Conservation (phyloP, 805 yeast species). For the Barnettozyma californica region DNA sequence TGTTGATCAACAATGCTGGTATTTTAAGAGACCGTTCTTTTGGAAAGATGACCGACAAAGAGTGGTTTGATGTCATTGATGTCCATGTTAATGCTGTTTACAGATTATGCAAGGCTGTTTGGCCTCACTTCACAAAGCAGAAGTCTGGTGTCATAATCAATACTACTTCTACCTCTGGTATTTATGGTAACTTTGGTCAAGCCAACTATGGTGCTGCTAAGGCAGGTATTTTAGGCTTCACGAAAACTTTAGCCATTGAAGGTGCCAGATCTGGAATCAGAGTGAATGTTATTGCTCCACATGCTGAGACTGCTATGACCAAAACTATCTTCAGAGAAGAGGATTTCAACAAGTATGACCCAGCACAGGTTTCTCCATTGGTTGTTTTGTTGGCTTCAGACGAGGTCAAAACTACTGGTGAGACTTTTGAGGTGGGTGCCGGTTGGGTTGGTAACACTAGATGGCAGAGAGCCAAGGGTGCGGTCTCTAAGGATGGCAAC, state of each 20-base stretch:
- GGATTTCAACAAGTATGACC: slow-evolving; percentile 79
- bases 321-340: slow-evolving; percentile 74
- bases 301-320: slow-evolving; percentile 98
- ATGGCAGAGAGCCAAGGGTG: slow-evolving; percentile 92
- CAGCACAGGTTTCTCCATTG: slow-evolving; percentile 87
- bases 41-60: slow-evolving; percentile 73
- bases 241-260: slow-evolving; percentile 84
- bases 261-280: slow-evolving; percentile 74
- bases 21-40: slow-evolving; percentile 87
- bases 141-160: slow-evolving; percentile 79
- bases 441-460: slow-evolving; percentile 95
- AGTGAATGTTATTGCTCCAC: slow-evolving; percentile 89
- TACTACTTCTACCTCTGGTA: slow-evolving; percentile 93
- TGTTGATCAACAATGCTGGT: slow-evolving; percentile 91
- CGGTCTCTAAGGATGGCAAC: slow-evolving; percentile 42
- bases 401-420: slow-evolving; percentile 64
- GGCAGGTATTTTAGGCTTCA: slow-evolving; percentile 78
- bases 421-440: slow-evolving; percentile 87
- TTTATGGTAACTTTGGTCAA: slow-evolving; percentile 97
- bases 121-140: slow-evolving; percentile 84
- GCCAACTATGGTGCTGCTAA: slow-evolving; percentile 94
- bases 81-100: slow-evolving; percentile 83
- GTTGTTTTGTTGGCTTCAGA: slow-evolving; percentile 77
- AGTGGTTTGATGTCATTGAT: slow-evolving; percentile 75
- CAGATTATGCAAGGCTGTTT: slow-evolving; percentile 78